Evolutionary conservation across 225 moss, liverwort and hornwort species (phyloP), one percentile per base, ranked within the genome.

Genomic region (Marchantia polymorpha): DNA sequence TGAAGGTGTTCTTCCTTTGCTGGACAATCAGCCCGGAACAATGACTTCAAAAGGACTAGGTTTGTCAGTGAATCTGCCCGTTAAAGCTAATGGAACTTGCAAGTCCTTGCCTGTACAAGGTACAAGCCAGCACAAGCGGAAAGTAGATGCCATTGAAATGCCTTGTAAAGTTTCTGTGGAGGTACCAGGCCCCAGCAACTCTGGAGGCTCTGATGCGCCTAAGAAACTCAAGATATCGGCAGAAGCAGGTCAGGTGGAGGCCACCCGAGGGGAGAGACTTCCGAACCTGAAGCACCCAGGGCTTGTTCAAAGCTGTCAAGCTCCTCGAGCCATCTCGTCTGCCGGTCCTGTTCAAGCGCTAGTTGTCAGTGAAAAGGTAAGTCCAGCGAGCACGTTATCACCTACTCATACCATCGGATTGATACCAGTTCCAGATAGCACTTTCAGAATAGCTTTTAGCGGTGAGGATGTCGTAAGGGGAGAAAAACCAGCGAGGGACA

Each of bases 191-290:
- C n/a, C 74, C 17, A 30, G 26, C 39, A 52, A 52, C 59, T 47
- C 71, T 17, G 55, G 20, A 71, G 75, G 72, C 59, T n/a, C 39
- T 23, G 77, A 73, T 23, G 64, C 29, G 20, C 4, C 69, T 22
- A 83, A 86, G 86, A 86, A 86, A 20, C 69, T 81, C 6, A 86
- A 86, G 83, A 52, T 74, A 26, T 70, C 6, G 39, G 31, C 74
- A 69, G 58, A 66, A 52, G 25, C 50, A 77, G 47, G 15, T 17
- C 63, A 26, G 11, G 50, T 16, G 56, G 51, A 52, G 26, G 72
- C 19, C 48, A 22, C 61, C 47, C 61, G 14, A 12, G 29, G 31
- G 63, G 73, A 30, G 47, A 74, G 66, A 23, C 30, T 74, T 10
- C 19, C 46, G 47, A 78, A 78, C 16, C 77, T 58, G 16, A 60